Percentiles rank a stretch among this genome's conserved stretches.
Conservation (phyloP, 164 flowering plant species). For the Sextonia rubra region DNA sequence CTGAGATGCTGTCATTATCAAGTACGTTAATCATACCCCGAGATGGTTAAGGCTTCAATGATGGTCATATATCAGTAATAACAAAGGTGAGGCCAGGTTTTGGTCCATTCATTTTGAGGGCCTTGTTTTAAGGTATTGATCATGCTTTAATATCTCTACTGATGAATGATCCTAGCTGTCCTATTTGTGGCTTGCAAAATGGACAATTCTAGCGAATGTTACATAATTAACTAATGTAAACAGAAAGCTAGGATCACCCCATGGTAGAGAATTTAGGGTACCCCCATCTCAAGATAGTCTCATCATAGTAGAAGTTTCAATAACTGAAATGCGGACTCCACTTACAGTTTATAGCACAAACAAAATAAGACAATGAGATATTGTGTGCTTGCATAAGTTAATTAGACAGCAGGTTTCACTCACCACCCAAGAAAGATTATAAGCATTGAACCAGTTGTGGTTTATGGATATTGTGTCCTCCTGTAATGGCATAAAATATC, state of each 20-base stretch:
- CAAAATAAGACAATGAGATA: too few relatives aligned
- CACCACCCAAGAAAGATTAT: conserved; percentile 87
- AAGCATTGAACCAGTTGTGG: conserved; percentile 93
- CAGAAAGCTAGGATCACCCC: neutral
- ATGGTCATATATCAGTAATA: neutral
- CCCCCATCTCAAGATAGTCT: too few relatives aligned
- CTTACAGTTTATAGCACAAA: too few relatives aligned
- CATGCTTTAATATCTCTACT: neutral
- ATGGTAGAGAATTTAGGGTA: neutral
- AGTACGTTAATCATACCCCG: too few relatives aligned
- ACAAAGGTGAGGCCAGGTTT: neutral
- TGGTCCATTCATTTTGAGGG: neutral
- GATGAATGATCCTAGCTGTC: neutral
- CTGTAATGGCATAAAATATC: conserved; percentile 31
- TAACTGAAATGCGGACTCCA: too few relatives aligned
- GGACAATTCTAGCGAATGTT: neutral
- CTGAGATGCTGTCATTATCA: too few relatives aligned
- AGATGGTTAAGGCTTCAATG: neutral
- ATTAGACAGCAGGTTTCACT: conserved; percentile 18
- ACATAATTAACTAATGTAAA: neutral
- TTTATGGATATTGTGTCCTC: conserved; percentile 89
- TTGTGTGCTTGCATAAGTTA: too few relatives aligned
- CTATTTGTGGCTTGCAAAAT: neutral
- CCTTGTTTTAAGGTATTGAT: neutral
- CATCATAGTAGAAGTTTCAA: too few relatives aligned